Evolutionary conservation across 306 rosid genomes (phyloP), one percentile per base, ranked within the genome.

Genomic region (Prosopis cineraria): DNA sequence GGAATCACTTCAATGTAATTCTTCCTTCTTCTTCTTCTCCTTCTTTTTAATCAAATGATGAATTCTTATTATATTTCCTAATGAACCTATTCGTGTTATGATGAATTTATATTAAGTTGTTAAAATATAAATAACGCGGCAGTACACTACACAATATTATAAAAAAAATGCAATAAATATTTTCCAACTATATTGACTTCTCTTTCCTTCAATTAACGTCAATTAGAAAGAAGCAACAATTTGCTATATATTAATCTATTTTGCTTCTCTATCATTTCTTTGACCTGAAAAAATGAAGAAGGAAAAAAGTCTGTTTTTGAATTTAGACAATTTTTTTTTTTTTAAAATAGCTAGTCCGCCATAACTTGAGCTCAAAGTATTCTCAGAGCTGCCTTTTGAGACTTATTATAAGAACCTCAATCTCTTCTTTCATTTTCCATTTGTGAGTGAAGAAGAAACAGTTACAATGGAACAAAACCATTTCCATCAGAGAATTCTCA

Each of bases 401-500:
- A 70, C 37, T 70, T 31, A 55, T 52, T 45, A n/a, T 53, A 75
- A 56, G 72, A 64, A 27, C 52, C 62, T 72, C 67, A 14, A 36
- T 68, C 12, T 14, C 40, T 31, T 27, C 82, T 75, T 66, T 29
- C 67, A 72, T 34, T 68, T 40, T 36, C 41, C 34, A 37, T 36
- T 63, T 43, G 19, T 22, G 27, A 3, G 67, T 25, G 50, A 65
- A 19, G 45, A 65, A 65, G 70, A 6, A 11, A 39, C 37, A 59
- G 66, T 73, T 81, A 16, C 43, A 13, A 68, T 59, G 67, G 80
- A 68, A 30, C 59, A 53, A 74, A 34, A 11, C 53, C 47, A 27
- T 24, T 52, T 52, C 59, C n/a, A 29, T 62, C 68, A 39, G 5
- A 34, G 22, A 25, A 19, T 27, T 58, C 22, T 72, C 47, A 82